Evolutionary conservation across 805 yeast species (phyloP).

Genomic region (Suhomyces vadensis): DNA sequence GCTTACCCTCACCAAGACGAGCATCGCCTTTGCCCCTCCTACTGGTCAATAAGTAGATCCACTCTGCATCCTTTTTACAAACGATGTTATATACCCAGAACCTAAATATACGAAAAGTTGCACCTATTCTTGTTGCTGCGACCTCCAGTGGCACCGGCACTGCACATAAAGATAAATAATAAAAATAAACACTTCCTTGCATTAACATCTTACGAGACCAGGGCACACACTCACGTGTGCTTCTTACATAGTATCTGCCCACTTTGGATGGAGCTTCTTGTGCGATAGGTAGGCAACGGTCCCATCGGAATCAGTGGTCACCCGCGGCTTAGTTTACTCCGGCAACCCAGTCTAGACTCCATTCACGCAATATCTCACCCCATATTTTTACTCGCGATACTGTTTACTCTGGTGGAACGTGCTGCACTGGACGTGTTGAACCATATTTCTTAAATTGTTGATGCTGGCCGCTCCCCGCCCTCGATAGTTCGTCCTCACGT

Average conservation of each 20-base stretch:
- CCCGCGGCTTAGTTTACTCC: too few species aligned
- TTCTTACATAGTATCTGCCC: background rate
- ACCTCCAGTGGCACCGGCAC: too few species aligned
- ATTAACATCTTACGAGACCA: too few species aligned
- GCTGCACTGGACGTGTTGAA: background rate
- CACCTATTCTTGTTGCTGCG: background rate
- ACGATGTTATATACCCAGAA: too few species aligned
- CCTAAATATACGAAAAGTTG: background rate
- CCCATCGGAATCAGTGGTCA: background rate
- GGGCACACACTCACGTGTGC: background rate
- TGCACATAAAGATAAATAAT: background rate
- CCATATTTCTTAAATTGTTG: background rate
- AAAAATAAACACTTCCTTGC: too few species aligned
- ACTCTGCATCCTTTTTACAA: too few species aligned
- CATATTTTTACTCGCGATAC: too few species aligned
- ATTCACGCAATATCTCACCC: too few species aligned
- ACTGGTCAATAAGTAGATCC: background rate
- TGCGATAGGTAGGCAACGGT: too few species aligned
- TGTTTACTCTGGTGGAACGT: too few species aligned
- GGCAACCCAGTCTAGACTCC: too few species aligned
- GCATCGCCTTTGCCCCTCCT: background rate
- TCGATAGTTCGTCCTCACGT: background rate
- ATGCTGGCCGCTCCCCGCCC: slow-evolving; percentile 1
- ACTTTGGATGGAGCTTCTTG: slow-evolving; percentile 1
- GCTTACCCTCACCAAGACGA: background rate